Percentiles rank a stretch among this genome's conserved stretches.
Conservation (phyloP, 2,329 filamentous ascomycete species). For the Chaetomium sp. region DNA sequence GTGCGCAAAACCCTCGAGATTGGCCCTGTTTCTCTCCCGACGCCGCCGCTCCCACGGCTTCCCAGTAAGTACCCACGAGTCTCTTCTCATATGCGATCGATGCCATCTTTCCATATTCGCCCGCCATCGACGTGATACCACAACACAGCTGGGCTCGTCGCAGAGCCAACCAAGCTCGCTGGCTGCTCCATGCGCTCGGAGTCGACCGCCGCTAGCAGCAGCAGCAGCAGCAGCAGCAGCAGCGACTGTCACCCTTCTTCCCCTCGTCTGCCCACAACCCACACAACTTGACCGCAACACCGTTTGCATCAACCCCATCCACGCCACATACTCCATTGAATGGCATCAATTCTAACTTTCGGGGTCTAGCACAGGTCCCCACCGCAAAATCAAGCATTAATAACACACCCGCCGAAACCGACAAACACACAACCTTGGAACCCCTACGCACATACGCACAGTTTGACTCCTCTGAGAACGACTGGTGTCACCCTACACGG, state of each 20-base stretch:
- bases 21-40: slow-evolving; percentile 24
- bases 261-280: background rate
- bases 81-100: slow-evolving; percentile 33
- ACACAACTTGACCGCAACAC: background rate
- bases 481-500: slow-evolving; percentile 10
- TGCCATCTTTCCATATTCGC: slow-evolving; percentile 11
- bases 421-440: background rate
- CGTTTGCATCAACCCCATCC: background rate
- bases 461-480: slow-evolving; percentile 6
- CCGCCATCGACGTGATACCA: slow-evolving; percentile 15
- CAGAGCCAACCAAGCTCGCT: background rate
- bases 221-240: background rate
- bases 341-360: slow-evolving; percentile 5
- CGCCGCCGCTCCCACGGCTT: slow-evolving; percentile 29
- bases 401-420: background rate
- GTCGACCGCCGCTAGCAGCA: background rate
- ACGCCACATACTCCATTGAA: background rate
- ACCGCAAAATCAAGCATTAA: background rate
- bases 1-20: slow-evolving; percentile 23
- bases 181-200: slow-evolving; percentile 8
- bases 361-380: slow-evolving; percentile 5
- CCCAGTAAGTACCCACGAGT: slow-evolving; percentile 33
- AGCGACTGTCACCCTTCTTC: background rate
- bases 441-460: slow-evolving; percentile 7
- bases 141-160: background rate